These are phyloP conservation scores for Phtheirospermum japonicum DNA, from an alignment of 257 asterid genomes.

Conservation along the genomic window DNA sequence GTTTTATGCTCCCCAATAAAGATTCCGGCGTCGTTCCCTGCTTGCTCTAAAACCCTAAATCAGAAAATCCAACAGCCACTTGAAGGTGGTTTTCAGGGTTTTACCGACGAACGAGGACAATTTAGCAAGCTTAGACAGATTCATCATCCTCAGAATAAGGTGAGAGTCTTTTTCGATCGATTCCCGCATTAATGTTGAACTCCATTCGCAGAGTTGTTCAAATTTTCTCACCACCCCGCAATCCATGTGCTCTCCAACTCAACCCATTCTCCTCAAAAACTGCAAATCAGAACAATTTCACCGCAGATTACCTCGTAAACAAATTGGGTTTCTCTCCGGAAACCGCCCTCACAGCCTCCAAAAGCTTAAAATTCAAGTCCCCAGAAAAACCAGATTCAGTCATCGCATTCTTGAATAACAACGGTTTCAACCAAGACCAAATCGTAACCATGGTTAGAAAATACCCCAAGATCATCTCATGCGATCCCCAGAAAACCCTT, in stretches of 20 bases:
- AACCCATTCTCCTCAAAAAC: neutral
- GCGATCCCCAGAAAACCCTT: constrained; percentile 29
- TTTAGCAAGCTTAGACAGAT: neutral
- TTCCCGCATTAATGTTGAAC: constrained; percentile 19
- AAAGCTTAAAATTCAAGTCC: constrained; percentile 23
- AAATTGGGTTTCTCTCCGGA: constrained; percentile 27
- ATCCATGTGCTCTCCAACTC: constrained; percentile 4
- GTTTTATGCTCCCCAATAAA: neutral
- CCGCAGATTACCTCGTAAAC: constrained; percentile 24
- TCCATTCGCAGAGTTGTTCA: constrained; percentile 12
- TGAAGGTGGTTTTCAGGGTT: constrained; percentile 6
- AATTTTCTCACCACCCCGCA: neutral
- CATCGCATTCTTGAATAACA: constrained; percentile 21
- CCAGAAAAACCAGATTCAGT: constrained; percentile 30
- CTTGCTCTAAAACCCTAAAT: neutral
- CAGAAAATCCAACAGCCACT: neutral
- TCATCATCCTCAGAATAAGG: neutral
- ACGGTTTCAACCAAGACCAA: constrained; percentile 28
- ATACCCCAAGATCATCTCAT: neutral
- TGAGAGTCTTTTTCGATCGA: neutral
- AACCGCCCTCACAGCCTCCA: constrained; percentile 31
- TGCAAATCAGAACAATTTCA: constrained; percentile 15
- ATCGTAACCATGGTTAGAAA: constrained; percentile 9
- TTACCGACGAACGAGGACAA: neutral
- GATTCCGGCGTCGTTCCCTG: neutral